Evolutionary conservation across 306 rosid genomes (phyloP).

Genomic region (Cicer arietinum): DNA sequence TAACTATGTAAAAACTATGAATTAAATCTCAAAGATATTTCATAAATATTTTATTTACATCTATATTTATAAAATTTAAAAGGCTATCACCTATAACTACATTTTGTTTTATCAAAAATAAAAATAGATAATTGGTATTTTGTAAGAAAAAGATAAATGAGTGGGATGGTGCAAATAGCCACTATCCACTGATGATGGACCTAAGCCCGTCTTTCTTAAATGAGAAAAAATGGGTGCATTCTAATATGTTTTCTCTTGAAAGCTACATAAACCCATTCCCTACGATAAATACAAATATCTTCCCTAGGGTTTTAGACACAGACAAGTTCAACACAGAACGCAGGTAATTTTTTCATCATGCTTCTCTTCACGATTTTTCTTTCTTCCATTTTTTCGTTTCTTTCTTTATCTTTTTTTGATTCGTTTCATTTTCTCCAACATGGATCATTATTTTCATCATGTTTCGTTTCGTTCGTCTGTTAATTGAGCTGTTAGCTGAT

Average conservation of each 20-base stretch:
- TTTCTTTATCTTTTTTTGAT: background rate
- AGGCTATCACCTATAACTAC: too few relatives aligned
- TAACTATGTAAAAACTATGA: too few relatives aligned
- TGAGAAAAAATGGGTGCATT: background rate
- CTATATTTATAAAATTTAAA: too few relatives aligned
- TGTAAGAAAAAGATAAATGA: background rate
- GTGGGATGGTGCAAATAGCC: background rate
- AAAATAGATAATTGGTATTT: too few relatives aligned
- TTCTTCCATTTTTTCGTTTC: background rate
- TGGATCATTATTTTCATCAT: background rate
- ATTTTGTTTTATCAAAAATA: too few relatives aligned
- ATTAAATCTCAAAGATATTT: too few relatives aligned
- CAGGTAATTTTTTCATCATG: constrained; percentile 44
- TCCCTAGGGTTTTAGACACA: constrained; percentile 63
- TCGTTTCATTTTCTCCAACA: background rate
- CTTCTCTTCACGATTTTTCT: background rate
- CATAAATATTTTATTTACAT: too few relatives aligned
- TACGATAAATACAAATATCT: constrained; percentile 3
- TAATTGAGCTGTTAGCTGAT: background rate
- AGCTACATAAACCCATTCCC: constrained; percentile 50
- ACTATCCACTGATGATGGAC: background rate
- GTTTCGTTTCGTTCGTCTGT: background rate
- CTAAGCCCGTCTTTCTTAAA: background rate
- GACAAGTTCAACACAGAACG: background rate
- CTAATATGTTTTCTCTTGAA: background rate